Evolutionary conservation across 441 rosid genomes (phyloP), one percentile per base, ranked within the genome.

Genomic region (Arabidopsis hybrid): DNA sequence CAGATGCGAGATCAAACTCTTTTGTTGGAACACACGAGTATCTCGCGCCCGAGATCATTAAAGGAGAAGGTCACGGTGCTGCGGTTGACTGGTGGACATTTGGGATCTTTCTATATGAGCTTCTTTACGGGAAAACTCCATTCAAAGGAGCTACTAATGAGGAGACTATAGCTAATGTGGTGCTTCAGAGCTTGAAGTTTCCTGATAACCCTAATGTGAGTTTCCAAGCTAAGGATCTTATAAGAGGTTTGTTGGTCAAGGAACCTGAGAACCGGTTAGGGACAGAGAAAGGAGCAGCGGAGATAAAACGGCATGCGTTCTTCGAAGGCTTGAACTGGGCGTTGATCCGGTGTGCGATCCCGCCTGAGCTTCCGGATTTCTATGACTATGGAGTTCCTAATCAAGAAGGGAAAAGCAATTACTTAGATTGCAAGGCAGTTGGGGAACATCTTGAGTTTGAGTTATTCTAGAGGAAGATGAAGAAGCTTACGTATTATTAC

Each of bases 21-120:
- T 94, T 91, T 62, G 99, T 94, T 0, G 99, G 98, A 7, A 94
- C 99, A 69, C 97, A 94, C 43, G 99, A 94, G 70, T 94, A 94
- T 84, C 73, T 94, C 50, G 97, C 99, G 0, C 98, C 98, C 0
- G 98, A 93, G 81, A 94, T 91, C 62, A 91, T 94, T 49, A 91
- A 90, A 85, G 97, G 97, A 10, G 95, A 92, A 78, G 99, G 97
- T 49, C 99, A 95, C 39, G 99, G 99, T 26, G 99, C 99, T 26
- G 97, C 99, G 9, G 99, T 95, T 26, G 99, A 95, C 74, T 95
- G 99, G 99, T 95, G 99, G 99, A 95, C 99, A 26, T 90, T 90
- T 63, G 99, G 99, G 35, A 73, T 95, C 59, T 90, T 95, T 71
- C 91, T 95, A 8, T 95, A 88, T 21, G 99, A 92, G 82, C 83